Conservation (phyloP, 2,329 filamentous ascomycete species). For the Curvularia lunata region DNA sequence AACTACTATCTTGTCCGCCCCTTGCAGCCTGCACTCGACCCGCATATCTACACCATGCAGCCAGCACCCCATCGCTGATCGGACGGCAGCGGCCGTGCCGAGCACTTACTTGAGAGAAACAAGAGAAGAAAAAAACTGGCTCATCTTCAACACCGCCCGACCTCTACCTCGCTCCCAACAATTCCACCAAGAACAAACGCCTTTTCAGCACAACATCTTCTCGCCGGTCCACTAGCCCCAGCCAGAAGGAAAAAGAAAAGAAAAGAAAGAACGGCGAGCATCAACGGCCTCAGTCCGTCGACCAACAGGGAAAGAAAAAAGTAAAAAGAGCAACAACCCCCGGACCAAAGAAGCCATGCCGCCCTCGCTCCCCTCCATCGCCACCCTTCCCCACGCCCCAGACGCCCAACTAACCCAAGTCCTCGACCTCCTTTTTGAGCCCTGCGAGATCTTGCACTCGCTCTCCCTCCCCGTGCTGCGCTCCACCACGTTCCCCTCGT, state of each 20-base stretch:
- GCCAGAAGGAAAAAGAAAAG: background rate
- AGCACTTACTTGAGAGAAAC: background rate
- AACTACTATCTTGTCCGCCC: conserved; percentile 13
- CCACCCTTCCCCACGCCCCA: conserved; percentile 62
- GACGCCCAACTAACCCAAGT: conserved; percentile 62
- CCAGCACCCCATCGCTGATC: conserved; percentile 16
- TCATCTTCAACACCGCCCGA: background rate
- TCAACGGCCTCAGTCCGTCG: background rate
- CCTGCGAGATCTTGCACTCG: conserved; percentile 74
- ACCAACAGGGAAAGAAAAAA: background rate
- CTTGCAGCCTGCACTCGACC: conserved; percentile 34
- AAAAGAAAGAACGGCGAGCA: background rate
- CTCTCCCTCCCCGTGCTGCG: conserved; percentile 73
- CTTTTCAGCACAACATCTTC: background rate
- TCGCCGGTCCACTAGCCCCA: background rate
- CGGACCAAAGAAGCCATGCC: conserved; percentile 10
- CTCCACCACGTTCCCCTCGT: conserved; percentile 67
- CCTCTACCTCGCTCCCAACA: background rate
- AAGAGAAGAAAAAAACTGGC: background rate
- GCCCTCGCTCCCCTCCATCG: conserved; percentile 63
- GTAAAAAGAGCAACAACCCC: conserved; percentile 3
- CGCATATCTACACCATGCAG: conserved; percentile 11
- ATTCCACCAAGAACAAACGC: background rate
- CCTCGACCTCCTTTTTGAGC: conserved; percentile 85
- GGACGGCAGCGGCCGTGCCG: conserved; percentile 42